These are phyloP conservation scores for Trichoderma citrinoviride DNA, from an alignment of 2,329 filamentous ascomycete species.

Conservation along the genomic window DNA sequence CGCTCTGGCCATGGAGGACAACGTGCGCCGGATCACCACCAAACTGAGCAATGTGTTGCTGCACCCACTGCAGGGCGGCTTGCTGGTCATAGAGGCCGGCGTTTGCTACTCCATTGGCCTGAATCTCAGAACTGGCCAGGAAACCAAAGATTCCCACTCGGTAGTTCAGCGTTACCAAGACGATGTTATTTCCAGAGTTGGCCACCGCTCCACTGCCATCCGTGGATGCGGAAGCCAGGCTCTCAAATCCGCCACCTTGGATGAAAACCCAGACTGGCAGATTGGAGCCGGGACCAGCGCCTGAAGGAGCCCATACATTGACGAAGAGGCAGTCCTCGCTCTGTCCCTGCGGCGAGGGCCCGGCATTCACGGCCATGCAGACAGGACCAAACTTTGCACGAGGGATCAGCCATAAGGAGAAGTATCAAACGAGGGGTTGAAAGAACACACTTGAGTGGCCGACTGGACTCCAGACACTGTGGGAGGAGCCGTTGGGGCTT, in stretches of 20 bases:
- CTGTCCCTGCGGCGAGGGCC: conserved; percentile 25
- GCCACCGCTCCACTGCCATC: conserved; percentile 42
- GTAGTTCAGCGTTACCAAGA: conserved; percentile 49
- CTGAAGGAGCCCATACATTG: conserved; percentile 34
- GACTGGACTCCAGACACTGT: conserved; percentile 12
- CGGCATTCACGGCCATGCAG: conserved; percentile 9
- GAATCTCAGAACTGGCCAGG: conserved; percentile 26
- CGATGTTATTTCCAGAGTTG: conserved; percentile 39
- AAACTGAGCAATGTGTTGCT: conserved; percentile 24
- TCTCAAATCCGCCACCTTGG: conserved; percentile 41
- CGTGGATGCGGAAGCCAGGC: conserved; percentile 36
- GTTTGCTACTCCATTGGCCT: conserved; percentile 21
- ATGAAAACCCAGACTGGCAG: conserved; percentile 45
- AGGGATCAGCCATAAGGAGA: not conserved
- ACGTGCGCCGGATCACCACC: conserved; percentile 50
- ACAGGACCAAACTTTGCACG: not conserved
- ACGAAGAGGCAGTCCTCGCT: conserved; percentile 37
- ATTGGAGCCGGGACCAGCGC: conserved; percentile 31
- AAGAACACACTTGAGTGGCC: conserved; percentile 5
- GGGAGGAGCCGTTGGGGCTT: conserved; percentile 14
- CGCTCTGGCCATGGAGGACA: conserved; percentile 65
- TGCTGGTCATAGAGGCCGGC: conserved; percentile 45
- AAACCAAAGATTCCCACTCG: conserved; percentile 44
- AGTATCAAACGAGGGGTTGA: too few species aligned
- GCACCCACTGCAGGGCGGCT: conserved; percentile 24